Conservation (phyloP, 2,329 filamentous ascomycete species). For the Coleophoma cylindrospora region DNA sequence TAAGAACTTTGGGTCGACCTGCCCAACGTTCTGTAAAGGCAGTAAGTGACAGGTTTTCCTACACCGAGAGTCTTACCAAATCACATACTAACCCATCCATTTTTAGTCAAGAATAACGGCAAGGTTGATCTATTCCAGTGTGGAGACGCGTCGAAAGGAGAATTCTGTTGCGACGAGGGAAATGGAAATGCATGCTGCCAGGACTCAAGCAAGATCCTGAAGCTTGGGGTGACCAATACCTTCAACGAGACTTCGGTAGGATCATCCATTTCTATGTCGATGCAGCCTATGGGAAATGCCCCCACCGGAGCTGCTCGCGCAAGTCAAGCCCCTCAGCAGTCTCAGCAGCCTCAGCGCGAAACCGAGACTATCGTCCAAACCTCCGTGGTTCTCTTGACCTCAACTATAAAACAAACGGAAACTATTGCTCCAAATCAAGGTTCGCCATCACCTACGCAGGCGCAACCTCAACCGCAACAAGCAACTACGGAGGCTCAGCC, state of each 20-base stretch:
- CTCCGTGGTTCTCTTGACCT: neutral
- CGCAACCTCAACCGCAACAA: neutral
- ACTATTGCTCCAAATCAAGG: neutral
- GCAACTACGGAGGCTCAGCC: neutral
- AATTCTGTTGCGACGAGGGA: slow-evolving; percentile 14
- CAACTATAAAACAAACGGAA: neutral
- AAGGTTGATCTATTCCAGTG: slow-evolving; percentile 8
- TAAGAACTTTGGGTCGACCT: slow-evolving; percentile 6
- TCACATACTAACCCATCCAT: too few relatives aligned
- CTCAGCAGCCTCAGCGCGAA: neutral
- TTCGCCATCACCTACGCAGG: neutral
- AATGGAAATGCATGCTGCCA: slow-evolving; percentile 7
- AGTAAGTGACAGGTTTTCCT: slow-evolving; percentile 2
- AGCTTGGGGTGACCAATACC: slow-evolving; percentile 2
- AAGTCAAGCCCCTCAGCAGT: too few relatives aligned
- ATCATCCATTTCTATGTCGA: neutral
- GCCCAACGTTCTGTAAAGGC: slow-evolving; percentile 11
- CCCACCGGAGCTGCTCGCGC: neutral
- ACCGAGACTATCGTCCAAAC: neutral
- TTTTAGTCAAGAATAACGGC: slow-evolving; percentile 4
- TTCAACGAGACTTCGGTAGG: slow-evolving; percentile 4
- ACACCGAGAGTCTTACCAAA: too few relatives aligned
- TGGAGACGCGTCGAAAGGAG: slow-evolving; percentile 5
- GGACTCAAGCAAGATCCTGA: slow-evolving; percentile 6
- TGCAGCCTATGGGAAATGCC: neutral